Base-by-base conservation (phyloP, 2,329 filamentous ascomycete genomes). In the Exophiala sp. region DNA sequence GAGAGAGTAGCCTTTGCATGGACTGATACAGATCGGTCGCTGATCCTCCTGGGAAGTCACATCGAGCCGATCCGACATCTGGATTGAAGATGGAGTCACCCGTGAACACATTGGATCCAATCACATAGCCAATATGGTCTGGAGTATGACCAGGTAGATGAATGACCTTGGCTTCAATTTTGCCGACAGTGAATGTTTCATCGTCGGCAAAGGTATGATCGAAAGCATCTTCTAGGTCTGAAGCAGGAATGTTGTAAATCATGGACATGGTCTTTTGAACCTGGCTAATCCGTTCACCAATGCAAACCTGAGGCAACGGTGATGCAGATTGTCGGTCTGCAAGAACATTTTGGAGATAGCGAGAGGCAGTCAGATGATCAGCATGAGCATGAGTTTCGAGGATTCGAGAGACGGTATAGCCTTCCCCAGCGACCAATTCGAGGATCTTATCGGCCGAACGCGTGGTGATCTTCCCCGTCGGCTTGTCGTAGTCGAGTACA, bases 101-200 rank as follows among this genome's bases (percentile, higher is more conserved):
- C 21, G 74, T 76, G 47, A 82, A 82, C 0, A 82, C 69, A 47
- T 71, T 69, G n/a, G 65, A 65, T 63, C 80, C 81, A 52, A 86
- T 78, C 35, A 69, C 69, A 58, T 86, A 86, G 0, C 83, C 83
- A 8, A 86, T 60, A 54, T 85, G 82, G 59, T 86, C 83, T 0
- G 82, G 81, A 0, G 82, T 85, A 59, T 86, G 82, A 0, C 83
- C 83, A 0, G 83, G 82, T 0, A 86, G 74, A 61, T 85, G 81
- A 0, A 85, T 66, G 1, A 76, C 81, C 5, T 65, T 70, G 2
- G 69, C 79, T 1, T 59, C 64, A 12, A 86, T 24, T 0, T 65
- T 50, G 0, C 83, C 83, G 45, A 86, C 72, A 0, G 59, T 29
- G 54, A 86, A 84, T 0, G 52, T 62, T 54, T 84, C 80, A 34